These are phyloP conservation scores for Eucalyptus grandis DNA, from an alignment of 345 rosid species.

Conservation along the genomic window DNA sequence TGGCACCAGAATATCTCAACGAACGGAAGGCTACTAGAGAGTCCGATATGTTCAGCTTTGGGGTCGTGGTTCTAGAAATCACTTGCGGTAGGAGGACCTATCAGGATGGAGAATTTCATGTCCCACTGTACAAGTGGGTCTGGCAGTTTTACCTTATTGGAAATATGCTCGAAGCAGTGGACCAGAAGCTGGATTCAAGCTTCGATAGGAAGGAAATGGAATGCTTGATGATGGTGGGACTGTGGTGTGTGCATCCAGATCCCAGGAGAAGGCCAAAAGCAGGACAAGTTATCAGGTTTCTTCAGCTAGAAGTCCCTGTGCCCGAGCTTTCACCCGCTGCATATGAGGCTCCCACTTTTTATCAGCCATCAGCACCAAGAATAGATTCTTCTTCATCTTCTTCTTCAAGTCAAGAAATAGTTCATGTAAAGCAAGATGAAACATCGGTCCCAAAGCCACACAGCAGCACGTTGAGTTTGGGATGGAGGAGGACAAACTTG, in stretches of 20 bases:
- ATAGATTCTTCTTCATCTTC: not conserved
- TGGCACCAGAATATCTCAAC: not conserved
- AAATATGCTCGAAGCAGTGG: not conserved
- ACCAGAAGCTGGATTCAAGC: not conserved
- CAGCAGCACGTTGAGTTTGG: not conserved
- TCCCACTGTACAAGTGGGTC: not conserved
- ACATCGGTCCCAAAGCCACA: not conserved
- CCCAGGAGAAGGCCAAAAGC: not conserved
- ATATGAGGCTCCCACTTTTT: not conserved
- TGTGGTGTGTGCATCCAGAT: not conserved
- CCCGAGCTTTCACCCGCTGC: not conserved
- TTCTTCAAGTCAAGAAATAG: not conserved
- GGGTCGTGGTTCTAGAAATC: not conserved
- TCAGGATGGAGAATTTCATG: not conserved
- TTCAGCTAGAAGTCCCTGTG: not conserved
- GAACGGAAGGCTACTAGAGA: not conserved
- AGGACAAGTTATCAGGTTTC: not conserved
- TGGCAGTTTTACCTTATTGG: not conserved
- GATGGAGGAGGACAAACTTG: not conserved
- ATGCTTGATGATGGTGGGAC: not conserved
- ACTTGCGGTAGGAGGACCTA: not conserved
- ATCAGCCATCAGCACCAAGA: not conserved
- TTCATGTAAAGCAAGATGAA: not conserved
- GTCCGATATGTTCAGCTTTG: not conserved
- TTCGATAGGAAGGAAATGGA: not conserved